phyloP scores from a whole-genome alignment of 257 asterid genomes.

The Orobanche coerulescens region DNA sequence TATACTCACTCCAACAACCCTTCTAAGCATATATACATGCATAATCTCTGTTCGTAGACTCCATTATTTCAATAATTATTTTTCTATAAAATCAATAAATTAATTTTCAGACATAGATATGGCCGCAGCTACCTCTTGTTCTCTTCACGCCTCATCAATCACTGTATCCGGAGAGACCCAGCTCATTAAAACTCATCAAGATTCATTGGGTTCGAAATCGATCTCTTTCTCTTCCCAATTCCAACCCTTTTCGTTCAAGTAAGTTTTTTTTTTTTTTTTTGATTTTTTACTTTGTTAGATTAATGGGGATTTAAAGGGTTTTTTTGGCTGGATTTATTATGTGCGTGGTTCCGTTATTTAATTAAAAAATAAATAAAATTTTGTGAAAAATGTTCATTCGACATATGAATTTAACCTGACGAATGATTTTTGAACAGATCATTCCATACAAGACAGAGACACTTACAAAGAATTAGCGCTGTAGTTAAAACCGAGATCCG shows the following conservation, averaged over 20 bases:
- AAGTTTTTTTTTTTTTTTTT: conserved; percentile 14
- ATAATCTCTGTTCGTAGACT: neutral
- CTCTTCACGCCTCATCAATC: conserved; percentile 17
- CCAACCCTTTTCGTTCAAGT: conserved; percentile 32
- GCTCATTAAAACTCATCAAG: neutral
- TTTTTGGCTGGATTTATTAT: neutral
- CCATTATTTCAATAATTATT: neutral
- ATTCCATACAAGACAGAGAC: conserved; percentile 14
- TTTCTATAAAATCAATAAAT: neutral
- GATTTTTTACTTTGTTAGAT: neutral
- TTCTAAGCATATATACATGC: neutral
- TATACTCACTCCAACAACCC: neutral
- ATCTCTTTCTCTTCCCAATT: conserved; percentile 46
- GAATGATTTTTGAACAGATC: conserved; percentile 21
- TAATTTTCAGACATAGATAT: conserved; percentile 9
- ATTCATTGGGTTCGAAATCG: conserved; percentile 20
- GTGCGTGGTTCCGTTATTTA: too few species aligned
- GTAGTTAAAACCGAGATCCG: conserved; percentile 28
- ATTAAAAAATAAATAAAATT: too few species aligned
- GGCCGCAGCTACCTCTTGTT: conserved; percentile 30
- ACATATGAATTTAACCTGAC: neutral
- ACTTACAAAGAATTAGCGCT: conserved; percentile 23
- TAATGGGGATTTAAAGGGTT: neutral
- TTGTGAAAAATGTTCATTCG: too few species aligned
- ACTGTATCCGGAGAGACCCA: conserved; percentile 13